Evolutionary conservation across 805 yeast genomes (phyloP), one percentile per base, ranked within the genome.

Genomic region (Candida morakotiae): DNA sequence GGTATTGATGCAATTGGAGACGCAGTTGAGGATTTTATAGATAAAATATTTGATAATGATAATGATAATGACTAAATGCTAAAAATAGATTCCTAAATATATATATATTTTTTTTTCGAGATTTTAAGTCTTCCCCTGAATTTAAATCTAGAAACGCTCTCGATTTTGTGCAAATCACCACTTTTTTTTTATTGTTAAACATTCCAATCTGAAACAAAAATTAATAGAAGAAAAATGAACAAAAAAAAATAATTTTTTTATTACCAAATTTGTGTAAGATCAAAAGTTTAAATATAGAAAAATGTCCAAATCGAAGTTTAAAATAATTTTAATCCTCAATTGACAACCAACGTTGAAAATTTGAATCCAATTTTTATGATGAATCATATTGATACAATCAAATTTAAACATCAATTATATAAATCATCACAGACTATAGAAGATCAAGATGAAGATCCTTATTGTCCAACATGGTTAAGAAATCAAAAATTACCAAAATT

Each of bases 1-100:
- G 43, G 48, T 5, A 44, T 54, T 8, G 51, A 46, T 15, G 45
- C 42, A 5, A 33, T 49, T 6, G 53, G 41, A 4, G 50, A 49
- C 25, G 34, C 31, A 11, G 38, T 54, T 24, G 51, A 45, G 13
- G 48, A 49, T 28, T 16, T 43, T 28, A 15, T 47, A 9, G 46
- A 42, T 16, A 40, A 45, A 13, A 17, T 34, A 13, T 39, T 45
- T 22, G 47, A 40, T 20, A 32, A 27, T 29, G 36, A 26, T 21
- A 25, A 31, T 13, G 30, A 17, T 24, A n/a, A 24, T 24, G 26
- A 24, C 5, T 7, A 24, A 24, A 30, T 20, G 31, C n/a, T n/a
- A n/a, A n/a, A n/a, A n/a, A n/a, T n/a, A n/a, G n/a, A n/a, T n/a
- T n/a, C n/a, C n/a, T n/a, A n/a, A n/a, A n/a, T n/a, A n/a, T n/a